phyloP scores from a whole-genome alignment of 257 asterid species.

The Solanum piurae region DNA sequence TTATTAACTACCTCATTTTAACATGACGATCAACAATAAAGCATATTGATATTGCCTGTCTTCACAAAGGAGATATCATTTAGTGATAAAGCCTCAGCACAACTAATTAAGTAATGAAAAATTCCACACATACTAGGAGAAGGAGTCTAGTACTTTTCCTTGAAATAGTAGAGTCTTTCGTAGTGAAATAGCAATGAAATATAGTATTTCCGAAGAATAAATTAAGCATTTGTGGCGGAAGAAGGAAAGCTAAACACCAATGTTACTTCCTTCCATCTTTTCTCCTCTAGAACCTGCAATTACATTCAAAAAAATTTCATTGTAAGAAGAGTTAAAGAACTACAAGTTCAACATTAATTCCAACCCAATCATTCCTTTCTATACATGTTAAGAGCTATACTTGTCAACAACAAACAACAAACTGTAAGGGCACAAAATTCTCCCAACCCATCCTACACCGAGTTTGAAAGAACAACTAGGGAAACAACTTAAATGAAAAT shows the following conservation, averaged over 20 bases:
- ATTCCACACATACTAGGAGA: slow-evolving; percentile 22
- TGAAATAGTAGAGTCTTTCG: slow-evolving; percentile 59
- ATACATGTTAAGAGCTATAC: background rate
- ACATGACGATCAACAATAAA: too few species aligned
- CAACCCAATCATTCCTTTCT: background rate
- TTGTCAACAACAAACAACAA: background rate
- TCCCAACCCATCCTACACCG: background rate
- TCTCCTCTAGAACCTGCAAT: slow-evolving; percentile 19
- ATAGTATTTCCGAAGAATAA: slow-evolving; percentile 70
- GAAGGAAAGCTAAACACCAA: slow-evolving; percentile 60
- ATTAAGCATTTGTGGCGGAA: slow-evolving; percentile 86
- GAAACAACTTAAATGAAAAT: background rate
- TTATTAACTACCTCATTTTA: too few species aligned
- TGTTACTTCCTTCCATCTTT: slow-evolving; percentile 72
- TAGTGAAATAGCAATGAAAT: slow-evolving; percentile 59
- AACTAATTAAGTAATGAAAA: background rate
- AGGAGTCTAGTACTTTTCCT: slow-evolving; percentile 55
- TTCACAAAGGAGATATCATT: too few species aligned
- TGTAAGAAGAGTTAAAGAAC: background rate
- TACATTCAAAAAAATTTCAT: background rate
- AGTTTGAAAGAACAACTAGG: background rate
- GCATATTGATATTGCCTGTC: too few species aligned
- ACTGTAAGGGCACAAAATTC: background rate
- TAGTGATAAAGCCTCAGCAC: background rate
- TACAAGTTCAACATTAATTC: background rate